Conservation (phyloP, 2,329 filamentous ascomycete genomes). For the Colletotrichum zoysiae region DNA sequence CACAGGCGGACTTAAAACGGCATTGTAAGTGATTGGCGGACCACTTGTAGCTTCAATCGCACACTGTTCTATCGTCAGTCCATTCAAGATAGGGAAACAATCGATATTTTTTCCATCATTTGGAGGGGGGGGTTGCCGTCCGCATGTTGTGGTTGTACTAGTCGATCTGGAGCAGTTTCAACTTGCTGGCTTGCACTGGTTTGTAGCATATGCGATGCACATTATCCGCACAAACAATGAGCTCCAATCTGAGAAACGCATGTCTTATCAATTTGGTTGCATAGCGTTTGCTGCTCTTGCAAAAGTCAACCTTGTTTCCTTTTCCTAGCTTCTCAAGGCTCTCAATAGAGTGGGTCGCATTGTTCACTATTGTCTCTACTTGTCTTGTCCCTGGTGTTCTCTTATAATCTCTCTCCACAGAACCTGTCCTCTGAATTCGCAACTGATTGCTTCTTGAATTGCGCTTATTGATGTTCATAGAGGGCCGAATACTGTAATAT, state of each 20-base stretch:
- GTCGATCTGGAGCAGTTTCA: neutral
- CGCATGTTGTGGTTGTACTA: neutral
- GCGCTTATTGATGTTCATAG: neutral
- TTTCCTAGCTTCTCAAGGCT: no score
- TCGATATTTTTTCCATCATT: neutral
- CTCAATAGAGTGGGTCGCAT: no score
- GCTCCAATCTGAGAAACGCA: neutral
- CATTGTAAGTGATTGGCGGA: neutral
- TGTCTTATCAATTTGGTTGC: neutral
- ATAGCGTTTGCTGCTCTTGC: neutral
- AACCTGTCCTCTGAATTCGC: no score
- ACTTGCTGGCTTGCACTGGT: neutral
- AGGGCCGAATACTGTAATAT: neutral
- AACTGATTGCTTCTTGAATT: neutral
- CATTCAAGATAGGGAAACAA: neutral
- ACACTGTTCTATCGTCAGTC: neutral
- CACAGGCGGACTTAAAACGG: neutral
- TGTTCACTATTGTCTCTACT: no score
- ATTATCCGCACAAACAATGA: neutral
- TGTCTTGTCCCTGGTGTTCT: no score
- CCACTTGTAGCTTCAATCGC: neutral
- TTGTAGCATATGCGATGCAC: neutral
- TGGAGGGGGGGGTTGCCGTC: no score
- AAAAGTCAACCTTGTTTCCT: neutral
- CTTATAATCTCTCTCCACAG: no score